phyloP scores from a whole-genome alignment of 192 early-diverging fungal species.

The Haplosporangium gracile region DNA sequence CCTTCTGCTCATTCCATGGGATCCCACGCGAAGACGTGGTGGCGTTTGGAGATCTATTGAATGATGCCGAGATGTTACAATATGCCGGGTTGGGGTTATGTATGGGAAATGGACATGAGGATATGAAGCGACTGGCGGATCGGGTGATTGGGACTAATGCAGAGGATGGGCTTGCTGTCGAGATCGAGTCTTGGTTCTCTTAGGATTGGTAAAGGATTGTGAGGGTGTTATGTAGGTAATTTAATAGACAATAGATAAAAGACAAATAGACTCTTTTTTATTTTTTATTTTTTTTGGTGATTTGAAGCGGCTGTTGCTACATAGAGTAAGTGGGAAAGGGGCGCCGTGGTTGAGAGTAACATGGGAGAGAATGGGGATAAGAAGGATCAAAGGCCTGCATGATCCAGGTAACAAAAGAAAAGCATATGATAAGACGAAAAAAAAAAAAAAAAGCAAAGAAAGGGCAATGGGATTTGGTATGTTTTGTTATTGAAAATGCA shows the following conservation, averaged over 20 bases:
- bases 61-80: slow-evolving; percentile 64
- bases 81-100: slow-evolving; percentile 59
- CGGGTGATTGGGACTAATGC: slow-evolving; percentile 51
- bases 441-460: not conserved
- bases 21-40: slow-evolving; percentile 40
- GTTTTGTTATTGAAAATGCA: not conserved
- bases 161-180: slow-evolving; percentile 57
- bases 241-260: not conserved
- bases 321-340: not conserved
- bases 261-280: not conserved
- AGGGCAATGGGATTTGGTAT: no score
- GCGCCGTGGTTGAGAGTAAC: no score
- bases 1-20: slow-evolving; percentile 39
- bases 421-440: not conserved
- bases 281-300: not conserved
- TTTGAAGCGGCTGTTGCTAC: not conserved
- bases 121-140: slow-evolving; percentile 52
- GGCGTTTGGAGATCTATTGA: slow-evolving; percentile 66
- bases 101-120: slow-evolving; percentile 57
- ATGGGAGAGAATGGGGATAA: no score
- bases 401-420: not conserved
- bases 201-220: not conserved
- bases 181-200: slow-evolving; percentile 40
- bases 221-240: no score
- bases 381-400: not conserved